Percentiles rank a stretch among this genome's conserved stretches.
Evolutionary conservation across 2,329 filamentous ascomycete genomes (phyloP).

Genomic region (Claviceps sorghi): DNA sequence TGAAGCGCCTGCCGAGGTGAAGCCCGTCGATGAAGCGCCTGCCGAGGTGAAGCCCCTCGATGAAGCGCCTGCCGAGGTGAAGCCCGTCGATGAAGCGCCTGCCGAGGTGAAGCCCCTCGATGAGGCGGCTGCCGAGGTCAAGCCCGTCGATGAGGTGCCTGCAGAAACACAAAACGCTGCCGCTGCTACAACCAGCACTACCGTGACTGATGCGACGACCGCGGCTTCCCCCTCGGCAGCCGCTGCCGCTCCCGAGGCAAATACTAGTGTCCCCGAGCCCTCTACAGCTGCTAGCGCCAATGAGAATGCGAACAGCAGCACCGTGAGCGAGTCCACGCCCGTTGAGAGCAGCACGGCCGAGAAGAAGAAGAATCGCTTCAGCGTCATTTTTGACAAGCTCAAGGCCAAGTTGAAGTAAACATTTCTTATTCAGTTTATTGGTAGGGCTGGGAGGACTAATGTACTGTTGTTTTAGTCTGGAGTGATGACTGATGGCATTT

Average conservation of each 20-base stretch:
- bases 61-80: background rate
- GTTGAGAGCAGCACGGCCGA: slow-evolving; percentile 28
- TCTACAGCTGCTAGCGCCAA: background rate
- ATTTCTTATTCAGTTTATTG: background rate
- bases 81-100: background rate
- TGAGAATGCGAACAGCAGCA: background rate
- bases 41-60: background rate
- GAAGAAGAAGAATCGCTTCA: slow-evolving; percentile 54
- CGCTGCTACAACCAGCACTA: background rate
- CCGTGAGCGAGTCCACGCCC: slow-evolving; percentile 8
- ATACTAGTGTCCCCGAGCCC: slow-evolving; percentile 9
- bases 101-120: background rate
- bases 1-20: background rate
- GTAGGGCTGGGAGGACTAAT: slow-evolving; percentile 6
- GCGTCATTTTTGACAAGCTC: slow-evolving; percentile 45
- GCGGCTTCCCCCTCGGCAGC: slow-evolving; percentile 6
- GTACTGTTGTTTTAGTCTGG: slow-evolving; percentile 10
- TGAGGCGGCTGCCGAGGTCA: background rate
- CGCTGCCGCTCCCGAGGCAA: slow-evolving; percentile 11
- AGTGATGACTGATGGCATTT: slow-evolving; percentile 12
- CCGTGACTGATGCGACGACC: background rate
- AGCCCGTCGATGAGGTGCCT: background rate
- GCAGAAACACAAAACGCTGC: background rate
- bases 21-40: background rate
- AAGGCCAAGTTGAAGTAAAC: slow-evolving; percentile 29